Evolutionary conservation across 2,329 filamentous ascomycete genomes (phyloP).

Genomic region (Neospermospora avenae): DNA sequence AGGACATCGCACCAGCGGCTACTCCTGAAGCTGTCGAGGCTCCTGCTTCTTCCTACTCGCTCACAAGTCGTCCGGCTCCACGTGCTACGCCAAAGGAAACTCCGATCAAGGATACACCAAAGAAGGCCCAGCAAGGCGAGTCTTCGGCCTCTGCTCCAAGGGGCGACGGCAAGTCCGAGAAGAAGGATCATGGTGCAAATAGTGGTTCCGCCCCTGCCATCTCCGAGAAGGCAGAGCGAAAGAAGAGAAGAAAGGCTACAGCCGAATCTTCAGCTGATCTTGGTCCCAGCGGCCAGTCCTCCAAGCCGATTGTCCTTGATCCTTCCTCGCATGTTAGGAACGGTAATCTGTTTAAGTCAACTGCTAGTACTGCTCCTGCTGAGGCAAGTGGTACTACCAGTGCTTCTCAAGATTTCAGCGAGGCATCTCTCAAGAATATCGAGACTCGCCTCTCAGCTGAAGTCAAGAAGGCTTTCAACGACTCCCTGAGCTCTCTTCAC

Average conservation of each 20-base stretch:
- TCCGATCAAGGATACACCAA: conserved; percentile 26
- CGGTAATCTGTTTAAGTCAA: conserved; percentile 24
- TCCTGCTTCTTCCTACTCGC: conserved; percentile 16
- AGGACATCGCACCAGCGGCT: conserved; percentile 40
- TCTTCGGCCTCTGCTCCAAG: conserved; percentile 22
- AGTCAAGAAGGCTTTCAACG: conserved; percentile 50
- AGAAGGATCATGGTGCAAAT: conserved; percentile 22
- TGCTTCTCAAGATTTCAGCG: conserved; percentile 37
- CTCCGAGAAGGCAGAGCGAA: conserved; percentile 60
- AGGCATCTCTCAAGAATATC: conserved; percentile 46
- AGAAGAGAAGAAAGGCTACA: conserved; percentile 67
- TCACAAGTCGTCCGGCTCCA: conserved; percentile 28
- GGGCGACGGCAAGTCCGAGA: conserved; percentile 34
- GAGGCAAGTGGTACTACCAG: conserved; percentile 16
- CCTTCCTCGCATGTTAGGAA: conserved; percentile 32
- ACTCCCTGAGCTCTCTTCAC: conserved; percentile 59
- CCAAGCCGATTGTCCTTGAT: conserved; percentile 34
- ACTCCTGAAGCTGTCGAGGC: conserved; percentile 19
- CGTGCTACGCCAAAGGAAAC: conserved; percentile 31
- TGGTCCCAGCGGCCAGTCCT: conserved; percentile 22
- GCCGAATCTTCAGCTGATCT: conserved; percentile 15
- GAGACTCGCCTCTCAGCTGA: conserved; percentile 45
- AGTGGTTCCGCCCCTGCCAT: conserved; percentile 28
- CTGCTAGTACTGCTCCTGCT: conserved; percentile 13
- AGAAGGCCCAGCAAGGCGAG: conserved; percentile 27